These are phyloP conservation scores for Ustulina deusta DNA, from an alignment of 2,329 filamentous ascomycete genomes.

Conservation along the genomic window DNA sequence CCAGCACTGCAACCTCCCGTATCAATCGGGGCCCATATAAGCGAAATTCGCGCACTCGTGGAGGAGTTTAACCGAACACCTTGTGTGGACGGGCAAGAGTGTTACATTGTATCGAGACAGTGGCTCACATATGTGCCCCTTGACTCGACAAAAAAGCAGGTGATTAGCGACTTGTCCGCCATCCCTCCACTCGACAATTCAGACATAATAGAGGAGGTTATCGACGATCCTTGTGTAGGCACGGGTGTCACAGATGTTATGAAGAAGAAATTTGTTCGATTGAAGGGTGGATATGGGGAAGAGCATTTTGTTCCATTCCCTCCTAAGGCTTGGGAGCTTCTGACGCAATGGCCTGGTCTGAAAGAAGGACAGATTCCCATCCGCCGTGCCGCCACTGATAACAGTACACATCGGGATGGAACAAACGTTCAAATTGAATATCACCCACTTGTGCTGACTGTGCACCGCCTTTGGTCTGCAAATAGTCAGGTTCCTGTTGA, in stretches of 20 bases:
- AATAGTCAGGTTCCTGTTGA: conserved; percentile 67
- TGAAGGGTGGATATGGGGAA: conserved; percentile 76
- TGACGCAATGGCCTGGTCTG: conserved; percentile 85
- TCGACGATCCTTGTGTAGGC: conserved; percentile 59
- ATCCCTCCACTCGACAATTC: conserved; percentile 90
- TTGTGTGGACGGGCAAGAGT: conserved; percentile 77
- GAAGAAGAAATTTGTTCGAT: conserved; percentile 73
- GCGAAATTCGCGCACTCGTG: conserved; percentile 73
- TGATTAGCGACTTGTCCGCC: conserved; percentile 67
- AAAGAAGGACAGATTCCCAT: conserved; percentile 78
- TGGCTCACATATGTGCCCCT: conserved; percentile 84
- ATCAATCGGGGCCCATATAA: conserved; percentile 77
- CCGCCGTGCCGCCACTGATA: conserved; percentile 81
- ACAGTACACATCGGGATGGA: conserved; percentile 66
- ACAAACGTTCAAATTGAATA: conserved; percentile 83
- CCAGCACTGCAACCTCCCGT: conserved; percentile 46
- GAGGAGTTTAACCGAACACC: conserved; percentile 64
- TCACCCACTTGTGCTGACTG: conserved; percentile 84
- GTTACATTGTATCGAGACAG: conserved; percentile 80
- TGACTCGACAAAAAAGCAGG: conserved; percentile 67
- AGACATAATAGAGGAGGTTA: conserved; percentile 76
- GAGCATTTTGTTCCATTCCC: conserved; percentile 84
- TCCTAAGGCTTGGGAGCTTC: conserved; percentile 81
- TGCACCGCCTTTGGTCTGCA: conserved; percentile 80
- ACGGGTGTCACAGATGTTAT: conserved; percentile 50